Base-by-base conservation (phyloP, 345 rosid species). In the Microcos paniculata region DNA sequence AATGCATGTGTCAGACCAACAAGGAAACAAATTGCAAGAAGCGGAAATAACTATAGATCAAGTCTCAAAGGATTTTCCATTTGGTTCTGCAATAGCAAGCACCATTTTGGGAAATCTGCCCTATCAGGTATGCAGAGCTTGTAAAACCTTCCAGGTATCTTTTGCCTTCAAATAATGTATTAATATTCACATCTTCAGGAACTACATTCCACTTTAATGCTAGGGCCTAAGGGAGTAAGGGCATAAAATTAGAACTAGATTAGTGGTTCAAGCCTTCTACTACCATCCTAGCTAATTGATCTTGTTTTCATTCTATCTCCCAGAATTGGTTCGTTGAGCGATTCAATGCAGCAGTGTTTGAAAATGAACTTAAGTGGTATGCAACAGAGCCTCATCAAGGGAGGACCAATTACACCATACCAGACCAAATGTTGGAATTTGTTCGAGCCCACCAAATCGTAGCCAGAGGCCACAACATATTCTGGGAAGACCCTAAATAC, bases 341-440 rank as follows among this genome's bases (percentile, higher is more conserved):
- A 84, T 92, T 95, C 79, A 91, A 91, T 72, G 91, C 94, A 8
- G 92, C 95, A 8, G 97, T 94, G 12, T 92, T 91, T 9, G 97
- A 94, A 79, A 91, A 92, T 70, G 98, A 94, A 74, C 91, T 92
- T 4, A 92, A 94, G 73, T 94, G 98, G 98, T 89, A 90, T 49
- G 94, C 94, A 3, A 92, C 95, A n/a, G 98, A 94, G 76, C 88
- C 92, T 0, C 71, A 81, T 28, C 89, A 85, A 74, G 99, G 98
- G 59, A 81, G 81, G 66, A 33, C 84, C 10, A 90, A 92, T 62
- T 94, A 94, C 85, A 86, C 89, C 23, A 38, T 80, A 51, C 33
- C 97, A 12, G 97, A 94, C 62, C 74, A 83, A 71, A 89, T 92
- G 95, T 10, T 92, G 74, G 79, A 84, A 31, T 87, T 92, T 75